These are phyloP conservation scores for Lactarius tabidus DNA, from an alignment of 768 basidiomycete genomes.

Conservation along the genomic window DNA sequence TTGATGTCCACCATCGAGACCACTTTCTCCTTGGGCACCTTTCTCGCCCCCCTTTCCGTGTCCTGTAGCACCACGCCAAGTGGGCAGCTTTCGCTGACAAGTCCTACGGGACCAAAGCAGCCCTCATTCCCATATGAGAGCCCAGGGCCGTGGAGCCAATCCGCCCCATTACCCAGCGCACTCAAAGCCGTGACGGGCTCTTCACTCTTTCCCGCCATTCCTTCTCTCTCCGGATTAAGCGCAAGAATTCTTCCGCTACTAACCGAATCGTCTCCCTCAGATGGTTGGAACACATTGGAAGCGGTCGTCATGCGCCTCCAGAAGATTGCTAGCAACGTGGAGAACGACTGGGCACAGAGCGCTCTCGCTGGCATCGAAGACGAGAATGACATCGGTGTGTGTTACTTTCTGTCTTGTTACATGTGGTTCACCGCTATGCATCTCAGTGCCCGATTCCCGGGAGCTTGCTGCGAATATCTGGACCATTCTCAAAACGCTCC, in stretches of 20 bases:
- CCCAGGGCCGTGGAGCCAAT: conserved; percentile 11
- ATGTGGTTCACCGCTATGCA: neutral
- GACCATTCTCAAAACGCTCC: conserved; percentile 65
- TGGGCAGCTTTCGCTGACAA: conserved; percentile 18
- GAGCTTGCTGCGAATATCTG: conserved; percentile 52
- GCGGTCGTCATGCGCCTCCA: conserved; percentile 26
- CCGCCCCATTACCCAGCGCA: conserved; percentile 19
- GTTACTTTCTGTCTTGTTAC: neutral
- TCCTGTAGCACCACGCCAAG: conserved; percentile 29
- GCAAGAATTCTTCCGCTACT: conserved; percentile 29
- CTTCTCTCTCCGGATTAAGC: conserved; percentile 26
- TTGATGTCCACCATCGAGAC: conserved; percentile 44
- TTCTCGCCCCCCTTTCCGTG: conserved; percentile 44
- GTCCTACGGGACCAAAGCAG: neutral
- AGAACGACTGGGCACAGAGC: conserved; percentile 32
- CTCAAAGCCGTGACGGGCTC: conserved; percentile 26
- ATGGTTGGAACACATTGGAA: conserved; percentile 31
- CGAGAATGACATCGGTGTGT: conserved; percentile 33
- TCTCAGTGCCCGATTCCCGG: conserved; percentile 42
- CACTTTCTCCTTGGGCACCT: conserved; percentile 55
- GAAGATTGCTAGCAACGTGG: conserved; percentile 25
- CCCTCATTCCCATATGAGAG: conserved; percentile 19
- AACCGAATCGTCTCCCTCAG: conserved; percentile 27
- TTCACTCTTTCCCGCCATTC: conserved; percentile 29
- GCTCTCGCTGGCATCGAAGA: conserved; percentile 28